These are phyloP conservation scores for Hyaloscypha hepaticicola DNA, from an alignment of 495 filamentous ascomycete species.

Conservation along the genomic window DNA sequence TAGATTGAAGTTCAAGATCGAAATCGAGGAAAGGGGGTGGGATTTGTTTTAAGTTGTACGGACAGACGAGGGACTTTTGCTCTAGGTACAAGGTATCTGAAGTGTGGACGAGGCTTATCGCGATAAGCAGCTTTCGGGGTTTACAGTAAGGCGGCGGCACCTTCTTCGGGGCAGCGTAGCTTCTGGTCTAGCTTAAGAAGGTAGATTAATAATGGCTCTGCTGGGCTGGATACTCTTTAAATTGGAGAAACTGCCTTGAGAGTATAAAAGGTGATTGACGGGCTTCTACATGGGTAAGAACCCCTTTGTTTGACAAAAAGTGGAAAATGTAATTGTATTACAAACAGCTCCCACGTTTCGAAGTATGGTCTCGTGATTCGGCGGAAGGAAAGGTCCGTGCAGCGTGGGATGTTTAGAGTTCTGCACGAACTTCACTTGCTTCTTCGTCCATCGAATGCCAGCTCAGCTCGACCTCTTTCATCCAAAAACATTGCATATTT, in stretches of 20 bases:
- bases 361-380: neutral
- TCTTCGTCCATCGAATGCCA: no score
- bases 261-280: no score
- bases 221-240: neutral
- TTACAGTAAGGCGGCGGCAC: neutral
- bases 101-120: neutral
- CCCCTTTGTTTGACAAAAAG: no score
- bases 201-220: neutral
- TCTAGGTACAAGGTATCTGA: no score
- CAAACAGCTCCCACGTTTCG: neutral
- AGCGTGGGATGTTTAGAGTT: neutral
- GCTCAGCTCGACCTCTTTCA: no score
- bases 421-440: no score
- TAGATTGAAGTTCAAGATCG: neutral
- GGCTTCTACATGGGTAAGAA: no score
- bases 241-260: neutral
- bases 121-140: neutral
- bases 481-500: no score
- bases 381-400: neutral
- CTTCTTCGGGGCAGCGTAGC: neutral
- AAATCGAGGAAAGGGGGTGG: neutral
- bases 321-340: neutral
- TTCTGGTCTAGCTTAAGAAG: neutral
- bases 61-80: no score
- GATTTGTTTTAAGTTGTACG: neutral